A percentile compares a stretch with the other conserved stretches of the same genome.
Conservation (phyloP, 2,329 filamentous ascomycete species). For the Trichoderma koningii region DNA sequence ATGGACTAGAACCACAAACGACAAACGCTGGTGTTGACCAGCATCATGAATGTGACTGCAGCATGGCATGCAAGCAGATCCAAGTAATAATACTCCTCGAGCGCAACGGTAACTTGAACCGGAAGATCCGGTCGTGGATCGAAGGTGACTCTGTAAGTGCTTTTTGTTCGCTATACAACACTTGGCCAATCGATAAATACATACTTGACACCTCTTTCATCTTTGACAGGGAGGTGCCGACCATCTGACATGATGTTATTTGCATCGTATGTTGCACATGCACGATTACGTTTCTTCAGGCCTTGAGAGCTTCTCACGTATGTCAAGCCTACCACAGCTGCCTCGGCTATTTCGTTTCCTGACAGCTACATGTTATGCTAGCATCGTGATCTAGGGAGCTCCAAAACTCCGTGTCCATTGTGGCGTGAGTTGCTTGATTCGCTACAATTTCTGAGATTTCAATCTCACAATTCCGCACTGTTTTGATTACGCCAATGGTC, state of each 20-base stretch:
- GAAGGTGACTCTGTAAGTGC: too few species aligned
- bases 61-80: background rate
- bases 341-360: background rate
- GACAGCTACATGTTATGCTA: background rate
- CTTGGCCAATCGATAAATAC: too few species aligned
- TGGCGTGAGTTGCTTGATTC: too few species aligned
- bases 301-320: background rate
- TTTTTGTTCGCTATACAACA: too few species aligned
- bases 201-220: background rate
- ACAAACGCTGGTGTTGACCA: slow-evolving; percentile 38
- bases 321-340: background rate
- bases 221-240: background rate
- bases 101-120: too few species aligned
- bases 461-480: too few species aligned
- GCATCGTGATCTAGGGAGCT: too few species aligned
- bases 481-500: too few species aligned
- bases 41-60: slow-evolving; percentile 7
- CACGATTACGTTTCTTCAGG: background rate
- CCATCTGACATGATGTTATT: background rate
- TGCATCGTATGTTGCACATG: background rate
- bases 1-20: slow-evolving; percentile 37
- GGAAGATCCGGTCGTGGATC: too few species aligned
- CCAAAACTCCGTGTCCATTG: too few species aligned
- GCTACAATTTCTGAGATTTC: too few species aligned
- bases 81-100: background rate